A percentile compares a stretch with the other conserved stretches of the same genome.
Evolutionary conservation across 129 eudicot genomes (phyloP).

Genomic region (Dittrichia graveolens): DNA sequence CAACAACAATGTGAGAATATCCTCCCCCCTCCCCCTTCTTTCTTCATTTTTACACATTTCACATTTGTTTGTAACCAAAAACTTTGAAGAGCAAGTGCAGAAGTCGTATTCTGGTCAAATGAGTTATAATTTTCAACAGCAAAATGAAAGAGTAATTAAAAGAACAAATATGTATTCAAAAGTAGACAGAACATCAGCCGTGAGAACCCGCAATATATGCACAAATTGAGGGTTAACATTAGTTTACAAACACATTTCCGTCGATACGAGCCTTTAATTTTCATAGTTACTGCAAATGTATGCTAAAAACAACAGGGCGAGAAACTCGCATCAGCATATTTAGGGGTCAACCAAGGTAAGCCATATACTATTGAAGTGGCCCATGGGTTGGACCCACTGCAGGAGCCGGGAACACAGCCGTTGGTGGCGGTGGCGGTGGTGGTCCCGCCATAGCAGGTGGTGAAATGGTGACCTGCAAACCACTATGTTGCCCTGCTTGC

Average conservation of each 20-base stretch:
- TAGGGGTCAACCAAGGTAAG: slow-evolving; percentile 9
- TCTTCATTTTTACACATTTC: no score
- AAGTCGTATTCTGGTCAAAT: no score
- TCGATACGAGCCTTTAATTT: slow-evolving; percentile 1
- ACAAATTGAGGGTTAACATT: slow-evolving; percentile 25
- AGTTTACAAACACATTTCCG: slow-evolving; percentile 32
- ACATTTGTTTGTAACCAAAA: no score
- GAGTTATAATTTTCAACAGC: not conserved
- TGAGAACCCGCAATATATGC: slow-evolving; percentile 20
- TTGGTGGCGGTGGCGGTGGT: slow-evolving; percentile 39
- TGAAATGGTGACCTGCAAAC: slow-evolving; percentile 68
- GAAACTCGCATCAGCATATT: slow-evolving; percentile 22
- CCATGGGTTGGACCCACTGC: slow-evolving; percentile 23
- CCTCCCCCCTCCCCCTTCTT: no score
- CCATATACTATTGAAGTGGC: slow-evolving; percentile 33
- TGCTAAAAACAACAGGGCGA: slow-evolving; percentile 16
- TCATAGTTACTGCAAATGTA: not conserved
- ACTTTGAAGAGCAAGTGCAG: no score
- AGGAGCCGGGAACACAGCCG: slow-evolving; percentile 24
- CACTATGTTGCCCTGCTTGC: slow-evolving; percentile 64
- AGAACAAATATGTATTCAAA: not conserved
- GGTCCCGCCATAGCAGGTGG: slow-evolving; percentile 44
- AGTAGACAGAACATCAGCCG: not conserved
- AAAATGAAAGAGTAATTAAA: slow-evolving; percentile 2
- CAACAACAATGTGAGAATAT: no score